phyloP scores from a whole-genome alignment of 202 grass and related monocot species.

The Elaeis oleifera region DNA sequence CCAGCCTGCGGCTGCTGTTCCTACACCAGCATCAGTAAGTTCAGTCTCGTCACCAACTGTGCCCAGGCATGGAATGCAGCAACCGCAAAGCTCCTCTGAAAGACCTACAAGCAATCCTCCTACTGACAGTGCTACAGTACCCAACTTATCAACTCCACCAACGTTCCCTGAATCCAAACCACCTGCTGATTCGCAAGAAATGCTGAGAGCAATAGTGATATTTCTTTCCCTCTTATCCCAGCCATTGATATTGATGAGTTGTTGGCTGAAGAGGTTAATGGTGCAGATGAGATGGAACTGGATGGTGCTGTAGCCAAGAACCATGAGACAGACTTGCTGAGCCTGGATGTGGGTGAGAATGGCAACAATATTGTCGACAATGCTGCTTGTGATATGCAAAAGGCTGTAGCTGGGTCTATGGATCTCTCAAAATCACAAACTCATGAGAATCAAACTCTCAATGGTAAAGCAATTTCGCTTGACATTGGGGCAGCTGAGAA shows the following conservation, averaged over 20 bases:
- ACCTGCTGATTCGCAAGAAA: slow-evolving; percentile 18
- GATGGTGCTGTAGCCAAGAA: slow-evolving; percentile 43
- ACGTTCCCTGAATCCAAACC: slow-evolving; percentile 19
- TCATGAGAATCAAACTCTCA: slow-evolving; percentile 6
- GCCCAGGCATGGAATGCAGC: slow-evolving; percentile 19
- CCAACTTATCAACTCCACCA: slow-evolving; percentile 8
- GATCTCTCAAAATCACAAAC: slow-evolving; percentile 17
- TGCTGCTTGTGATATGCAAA: slow-evolving; percentile 15
- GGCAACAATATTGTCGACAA: not conserved
- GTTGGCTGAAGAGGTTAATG: slow-evolving; percentile 51
- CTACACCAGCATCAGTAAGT: slow-evolving; percentile 8
- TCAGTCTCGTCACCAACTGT: slow-evolving; percentile 5
- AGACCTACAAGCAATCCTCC: slow-evolving; percentile 20
- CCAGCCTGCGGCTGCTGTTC: slow-evolving; percentile 17
- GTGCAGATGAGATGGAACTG: slow-evolving; percentile 26
- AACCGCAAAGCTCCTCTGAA: slow-evolving; percentile 26
- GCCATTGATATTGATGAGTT: slow-evolving; percentile 47
- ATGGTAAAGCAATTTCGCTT: slow-evolving; percentile 16
- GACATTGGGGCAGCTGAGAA: slow-evolving; percentile 23
- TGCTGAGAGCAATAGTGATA: slow-evolving; percentile 28
- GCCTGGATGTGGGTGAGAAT: slow-evolving; percentile 25
- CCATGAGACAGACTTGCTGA: slow-evolving; percentile 19
- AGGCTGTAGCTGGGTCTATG: slow-evolving; percentile 15
- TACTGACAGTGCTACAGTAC: slow-evolving; percentile 3
- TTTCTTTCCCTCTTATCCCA: slow-evolving; percentile 14